These are phyloP conservation scores for Bipolaris sorokiniana DNA, from an alignment of 2,329 filamentous ascomycete species.

Conservation along the genomic window DNA sequence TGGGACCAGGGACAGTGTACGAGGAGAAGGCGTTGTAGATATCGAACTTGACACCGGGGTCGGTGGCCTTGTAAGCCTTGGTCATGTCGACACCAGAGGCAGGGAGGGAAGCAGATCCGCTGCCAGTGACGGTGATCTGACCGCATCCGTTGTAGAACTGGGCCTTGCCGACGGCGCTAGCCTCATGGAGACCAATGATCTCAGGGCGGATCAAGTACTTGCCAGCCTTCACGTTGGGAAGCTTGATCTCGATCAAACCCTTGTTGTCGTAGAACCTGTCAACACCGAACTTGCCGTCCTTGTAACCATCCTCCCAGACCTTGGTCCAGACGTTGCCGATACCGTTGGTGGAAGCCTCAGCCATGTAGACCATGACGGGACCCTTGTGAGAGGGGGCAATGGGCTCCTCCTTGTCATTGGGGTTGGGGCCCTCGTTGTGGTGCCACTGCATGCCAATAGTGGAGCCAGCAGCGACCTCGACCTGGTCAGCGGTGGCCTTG, in stretches of 20 bases:
- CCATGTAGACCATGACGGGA: conserved; percentile 61
- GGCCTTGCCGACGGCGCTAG: conserved; percentile 40
- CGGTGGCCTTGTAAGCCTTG: conserved; percentile 49
- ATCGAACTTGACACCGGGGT: conserved; percentile 51
- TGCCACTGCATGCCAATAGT: conserved; percentile 56
- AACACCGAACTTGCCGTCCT: conserved; percentile 47
- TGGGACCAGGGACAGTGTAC: conserved; percentile 51
- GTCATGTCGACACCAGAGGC: conserved; percentile 54
- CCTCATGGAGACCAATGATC: conserved; percentile 54
- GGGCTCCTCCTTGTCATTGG: conserved; percentile 56
- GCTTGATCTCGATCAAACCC: conserved; percentile 48
- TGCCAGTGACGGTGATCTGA: conserved; percentile 48
- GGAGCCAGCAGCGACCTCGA: conserved; percentile 57
- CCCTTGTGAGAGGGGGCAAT: conserved; percentile 61
- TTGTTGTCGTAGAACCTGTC: conserved; percentile 50
- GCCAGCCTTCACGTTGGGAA: conserved; percentile 48
- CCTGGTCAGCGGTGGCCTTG: conserved; percentile 45
- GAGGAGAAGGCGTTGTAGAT: conserved; percentile 43
- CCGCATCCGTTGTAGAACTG: conserved; percentile 55
- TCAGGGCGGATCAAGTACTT: conserved; percentile 53
- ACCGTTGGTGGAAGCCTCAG: conserved; percentile 51
- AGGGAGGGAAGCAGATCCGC: conserved; percentile 37
- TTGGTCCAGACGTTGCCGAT: conserved; percentile 59
- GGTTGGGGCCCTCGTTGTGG: conserved; percentile 51
- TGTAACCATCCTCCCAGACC: conserved; percentile 49